phyloP scores from a whole-genome alignment of 768 basidiomycete genomes.

The Suillus subluteus region DNA sequence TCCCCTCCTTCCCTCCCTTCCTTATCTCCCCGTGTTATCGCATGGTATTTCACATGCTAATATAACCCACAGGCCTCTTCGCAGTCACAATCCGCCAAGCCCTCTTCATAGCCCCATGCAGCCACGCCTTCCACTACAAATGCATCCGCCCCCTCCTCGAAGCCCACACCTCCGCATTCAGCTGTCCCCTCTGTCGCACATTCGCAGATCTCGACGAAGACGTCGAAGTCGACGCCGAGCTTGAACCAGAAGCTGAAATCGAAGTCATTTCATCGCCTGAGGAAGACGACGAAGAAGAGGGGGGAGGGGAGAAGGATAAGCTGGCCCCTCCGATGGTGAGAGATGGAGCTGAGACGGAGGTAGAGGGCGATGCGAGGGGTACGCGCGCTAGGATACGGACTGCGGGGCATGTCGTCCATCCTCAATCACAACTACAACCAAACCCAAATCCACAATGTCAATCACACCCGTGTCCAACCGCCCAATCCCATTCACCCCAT shows the following conservation, averaged over 20 bases:
- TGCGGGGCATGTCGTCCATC: constrained; percentile 23
- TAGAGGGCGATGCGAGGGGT: constrained; percentile 30
- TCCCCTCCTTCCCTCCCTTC: neutral
- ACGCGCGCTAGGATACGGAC: constrained; percentile 31
- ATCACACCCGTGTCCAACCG: neutral
- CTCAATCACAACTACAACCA: neutral
- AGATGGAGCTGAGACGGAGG: constrained; percentile 38
- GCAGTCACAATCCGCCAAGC: constrained; percentile 92
- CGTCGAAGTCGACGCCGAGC: constrained; percentile 70
- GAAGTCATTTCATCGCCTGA: constrained; percentile 5
- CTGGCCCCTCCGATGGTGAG: constrained; percentile 22
- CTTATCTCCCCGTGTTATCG: constrained; percentile 2
- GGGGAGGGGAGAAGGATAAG: constrained; percentile 18
- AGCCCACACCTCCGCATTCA: constrained; percentile 90
- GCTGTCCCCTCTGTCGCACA: constrained; percentile 92
- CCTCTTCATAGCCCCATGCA: constrained; percentile 97
- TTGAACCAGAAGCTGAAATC: constrained; percentile 30
- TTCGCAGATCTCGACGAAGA: constrained; percentile 96
- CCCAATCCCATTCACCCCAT: constrained; percentile 11
- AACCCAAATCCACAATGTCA: neutral
- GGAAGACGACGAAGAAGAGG: constrained; percentile 19
- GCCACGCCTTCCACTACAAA: constrained; percentile 96
- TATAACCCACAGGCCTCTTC: constrained; percentile 58
- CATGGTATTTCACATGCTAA: constrained; percentile 11
- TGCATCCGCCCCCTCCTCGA: constrained; percentile 92